Evolutionary conservation across 768 basidiomycete species (phyloP), one percentile per base, ranked within the genome.

Genomic region (Neoboletus magnificus): DNA sequence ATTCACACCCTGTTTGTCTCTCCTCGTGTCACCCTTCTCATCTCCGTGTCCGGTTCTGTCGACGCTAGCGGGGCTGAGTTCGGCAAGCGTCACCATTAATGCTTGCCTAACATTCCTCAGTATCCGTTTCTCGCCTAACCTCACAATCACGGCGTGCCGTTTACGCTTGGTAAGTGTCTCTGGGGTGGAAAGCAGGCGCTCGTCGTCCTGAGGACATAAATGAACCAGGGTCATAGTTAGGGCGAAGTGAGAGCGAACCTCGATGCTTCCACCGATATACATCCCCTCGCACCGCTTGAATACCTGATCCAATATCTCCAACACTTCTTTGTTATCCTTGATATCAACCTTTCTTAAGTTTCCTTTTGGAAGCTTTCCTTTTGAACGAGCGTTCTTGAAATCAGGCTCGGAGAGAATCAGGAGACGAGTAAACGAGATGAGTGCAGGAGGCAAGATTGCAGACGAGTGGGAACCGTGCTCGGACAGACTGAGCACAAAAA

Each of bases 121-220:
- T 13, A 93, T 84, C 23, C 79, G 73, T 72, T 93, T 93, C 74
- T 95, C 93, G 5, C 90, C 89, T 11, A 91, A 67, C 35, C 93
- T 79, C 13, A 93, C 90, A 44, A 89, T 72, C 9, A 86, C 66
- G 1, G 93, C 92, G 55, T 85, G 76, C 55, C 75, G 76, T 62
- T 76, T 79, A 60, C 84, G 82, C 50, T 73, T 54, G 5, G 76
- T 52, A 2, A 81, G 65, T n/a, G 52, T 54, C 9, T 54, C 53
- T 9, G 39, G 23, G 16, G 53, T 46, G 15, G 56, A 58, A 20
- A 79, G 69, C 5, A 84, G 69, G 12, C 56, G 52, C 53, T 77
- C 76, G 50, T 89, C 84, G 41, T 85, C 82, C 74, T 84, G 66
- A 45, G 2, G n/a, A 23, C 7, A 43, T 47, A 27, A 61, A 25